Conservation (phyloP, 441 rosid genomes). For the Croton laevigatus region DNA sequence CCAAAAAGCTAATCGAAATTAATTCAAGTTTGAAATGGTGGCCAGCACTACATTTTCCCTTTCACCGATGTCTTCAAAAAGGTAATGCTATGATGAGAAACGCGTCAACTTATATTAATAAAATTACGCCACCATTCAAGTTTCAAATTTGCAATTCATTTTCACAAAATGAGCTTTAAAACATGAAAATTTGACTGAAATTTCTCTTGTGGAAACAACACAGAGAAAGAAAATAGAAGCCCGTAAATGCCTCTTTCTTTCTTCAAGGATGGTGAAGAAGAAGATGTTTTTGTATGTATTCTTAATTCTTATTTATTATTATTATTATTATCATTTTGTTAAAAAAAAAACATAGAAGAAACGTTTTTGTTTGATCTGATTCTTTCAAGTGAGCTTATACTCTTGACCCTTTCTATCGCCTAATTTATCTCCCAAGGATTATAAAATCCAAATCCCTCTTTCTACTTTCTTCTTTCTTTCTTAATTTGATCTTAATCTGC, state of each 20-base stretch:
- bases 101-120: neutral
- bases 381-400: neutral
- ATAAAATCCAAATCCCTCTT: constrained; percentile 11
- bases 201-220: neutral
- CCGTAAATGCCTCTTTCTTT: neutral
- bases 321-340: neutral
- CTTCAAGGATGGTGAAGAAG: constrained; percentile 7
- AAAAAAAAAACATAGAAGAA: neutral
- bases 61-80: neutral
- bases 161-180: neutral
- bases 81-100: neutral
- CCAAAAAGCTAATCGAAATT: too few species aligned
- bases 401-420: constrained; percentile 37
- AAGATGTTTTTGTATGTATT: neutral
- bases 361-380: constrained; percentile 14
- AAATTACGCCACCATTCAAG: too few species aligned
- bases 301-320: neutral
- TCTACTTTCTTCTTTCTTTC: neutral
- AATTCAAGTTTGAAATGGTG: neutral
- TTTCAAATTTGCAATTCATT: neutral
- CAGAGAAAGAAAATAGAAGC: neutral
- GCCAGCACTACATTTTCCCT: neutral
- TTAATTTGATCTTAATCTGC: neutral
- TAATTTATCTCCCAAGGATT: constrained; percentile 25
- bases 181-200: neutral